Evolutionary conservation across 1,284 basidiomycete genomes (phyloP), one percentile per base, ranked within the genome.

Genomic region (Naganishia cerealis): DNA sequence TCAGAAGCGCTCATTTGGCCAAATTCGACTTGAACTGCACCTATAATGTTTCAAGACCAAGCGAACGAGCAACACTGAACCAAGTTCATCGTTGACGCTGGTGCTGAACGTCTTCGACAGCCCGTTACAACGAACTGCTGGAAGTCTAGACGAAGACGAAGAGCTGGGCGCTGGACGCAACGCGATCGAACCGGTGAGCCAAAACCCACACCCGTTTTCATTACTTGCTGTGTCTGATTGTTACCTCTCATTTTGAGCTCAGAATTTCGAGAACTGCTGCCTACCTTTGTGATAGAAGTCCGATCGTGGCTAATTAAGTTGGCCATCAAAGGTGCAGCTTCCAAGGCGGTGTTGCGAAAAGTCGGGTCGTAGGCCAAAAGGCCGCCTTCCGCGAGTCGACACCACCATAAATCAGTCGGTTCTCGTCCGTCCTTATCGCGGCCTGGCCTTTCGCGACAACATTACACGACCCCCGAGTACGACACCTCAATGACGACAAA

Each of bases 281-380:
- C n/a, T 24, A 21, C 46, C 46, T 50, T 50, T 50, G 46, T 5
- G 2, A 6, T 8, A 50, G n/a, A n/a, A 50, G 15, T 50, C 46
- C n/a, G 21, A 50, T 9, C 8, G 9, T 50, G 24, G 24, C 21
- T 50, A n/a, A 50, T 7, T 33, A 8, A 8, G 13, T 50, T 24
- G 21, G n/a, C 10, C 46, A n/a, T 50, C 21, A 50, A 50, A 50
- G 46, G 46, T 50, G 21, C 5, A 50, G 6, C 15, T 8, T n/a
- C 46, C 46, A 50, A 50, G 46, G 46, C 46, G 46, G 46, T 50
- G 46, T 50, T 50, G n/a, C 46, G 46, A 50, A 50, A 50, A 50
- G 6, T 50, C 8, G 16, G n/a, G 46, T n/a, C 21, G 46, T 21
- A 24, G 24, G 24, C n/a, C 46, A 24, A n/a, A 50, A 50, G n/a